Conservation (phyloP, 352 stramenopile genomes). For the Phytophthora capsici region DNA sequence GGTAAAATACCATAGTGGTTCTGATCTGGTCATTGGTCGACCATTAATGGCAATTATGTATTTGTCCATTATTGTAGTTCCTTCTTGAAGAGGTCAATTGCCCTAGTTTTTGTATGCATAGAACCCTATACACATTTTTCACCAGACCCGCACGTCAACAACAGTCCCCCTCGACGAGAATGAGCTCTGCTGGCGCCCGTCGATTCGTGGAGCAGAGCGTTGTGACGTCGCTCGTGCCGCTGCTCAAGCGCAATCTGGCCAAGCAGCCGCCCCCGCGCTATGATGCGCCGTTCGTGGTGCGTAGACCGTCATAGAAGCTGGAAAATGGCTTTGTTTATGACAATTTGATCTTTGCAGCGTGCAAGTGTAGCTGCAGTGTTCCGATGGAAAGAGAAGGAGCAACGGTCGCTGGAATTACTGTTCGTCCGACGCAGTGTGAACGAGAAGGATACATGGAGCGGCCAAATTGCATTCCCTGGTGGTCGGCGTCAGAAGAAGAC, state of each 20-base stretch:
- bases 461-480: slow-evolving; percentile 83
- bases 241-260: slow-evolving; percentile 64
- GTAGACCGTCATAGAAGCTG: not conserved
- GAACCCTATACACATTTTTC: slow-evolving; percentile 12
- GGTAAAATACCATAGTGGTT: too few species aligned
- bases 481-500: slow-evolving; percentile 72
- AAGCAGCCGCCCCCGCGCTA: slow-evolving; percentile 38
- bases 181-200: slow-evolving; percentile 19
- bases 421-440: slow-evolving; percentile 82
- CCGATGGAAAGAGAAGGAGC: slow-evolving; percentile 75
- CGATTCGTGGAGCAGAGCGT: slow-evolving; percentile 53
- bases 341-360: slow-evolving; percentile 34
- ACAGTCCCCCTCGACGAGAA: slow-evolving; percentile 10
- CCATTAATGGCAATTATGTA: not conserved
- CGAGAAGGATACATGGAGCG: slow-evolving; percentile 81
- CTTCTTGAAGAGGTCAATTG: slow-evolving; percentile 1
- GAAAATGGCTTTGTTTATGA: too few species aligned
- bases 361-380: slow-evolving; percentile 85
- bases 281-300: slow-evolving; percentile 42
- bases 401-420: slow-evolving; percentile 71
- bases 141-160: slow-evolving; percentile 14
- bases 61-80: too few species aligned
- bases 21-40: slow-evolving; percentile 6
- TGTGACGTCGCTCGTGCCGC: slow-evolving; percentile 53
- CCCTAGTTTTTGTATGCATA: slow-evolving; percentile 14